Percentiles rank a stretch among this genome's conserved stretches.
phyloP scores from a whole-genome alignment of 2,329 filamentous ascomycete species.

The Penicillium sp. region DNA sequence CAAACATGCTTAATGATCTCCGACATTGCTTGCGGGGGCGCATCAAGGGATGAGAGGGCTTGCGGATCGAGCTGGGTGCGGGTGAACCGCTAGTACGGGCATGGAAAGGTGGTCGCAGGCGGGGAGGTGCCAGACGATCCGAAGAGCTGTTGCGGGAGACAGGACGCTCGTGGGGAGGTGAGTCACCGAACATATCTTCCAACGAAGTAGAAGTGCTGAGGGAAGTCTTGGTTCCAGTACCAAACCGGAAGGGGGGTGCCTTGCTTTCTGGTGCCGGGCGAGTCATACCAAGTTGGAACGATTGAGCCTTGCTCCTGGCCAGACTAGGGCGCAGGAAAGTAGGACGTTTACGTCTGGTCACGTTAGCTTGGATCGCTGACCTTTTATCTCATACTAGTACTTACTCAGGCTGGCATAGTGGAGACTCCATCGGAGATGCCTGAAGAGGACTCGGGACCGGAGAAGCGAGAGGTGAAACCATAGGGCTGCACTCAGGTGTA shows the following conservation, averaged over 20 bases:
- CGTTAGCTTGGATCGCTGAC: slow-evolving; percentile 20
- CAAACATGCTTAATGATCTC: slow-evolving; percentile 96
- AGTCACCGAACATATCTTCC: slow-evolving; percentile 78
- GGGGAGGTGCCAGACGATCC: slow-evolving; percentile 57
- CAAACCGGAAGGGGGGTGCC: slow-evolving; percentile 75
- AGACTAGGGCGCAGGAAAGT: slow-evolving; percentile 73
- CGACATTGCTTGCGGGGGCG: slow-evolving; percentile 86
- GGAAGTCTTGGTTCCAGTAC: slow-evolving; percentile 55
- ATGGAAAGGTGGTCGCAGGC: slow-evolving; percentile 65
- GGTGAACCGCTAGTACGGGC: slow-evolving; percentile 74
- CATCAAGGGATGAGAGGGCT: slow-evolving; percentile 69
- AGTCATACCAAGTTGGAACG: slow-evolving; percentile 64
- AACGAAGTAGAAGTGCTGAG: slow-evolving; percentile 66
- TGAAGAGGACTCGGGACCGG: slow-evolving; percentile 41
- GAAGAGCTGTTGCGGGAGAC: slow-evolving; percentile 63
- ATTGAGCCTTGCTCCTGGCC: slow-evolving; percentile 71
- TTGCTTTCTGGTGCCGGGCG: slow-evolving; percentile 65
- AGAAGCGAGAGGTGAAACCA: slow-evolving; percentile 43
- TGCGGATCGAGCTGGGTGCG: slow-evolving; percentile 68
- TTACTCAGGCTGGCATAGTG: slow-evolving; percentile 39
- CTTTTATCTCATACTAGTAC: slow-evolving; percentile 13
- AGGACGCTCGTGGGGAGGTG: slow-evolving; percentile 71
- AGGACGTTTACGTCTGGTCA: slow-evolving; percentile 64
- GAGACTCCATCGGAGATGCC: slow-evolving; percentile 40
- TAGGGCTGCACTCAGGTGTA: slow-evolving; percentile 59